A percentile compares a stretch with the other conserved stretches of the same genome.
Conservation (phyloP, 2,329 filamentous ascomycete genomes). For the Tricladium varicosporioides region DNA sequence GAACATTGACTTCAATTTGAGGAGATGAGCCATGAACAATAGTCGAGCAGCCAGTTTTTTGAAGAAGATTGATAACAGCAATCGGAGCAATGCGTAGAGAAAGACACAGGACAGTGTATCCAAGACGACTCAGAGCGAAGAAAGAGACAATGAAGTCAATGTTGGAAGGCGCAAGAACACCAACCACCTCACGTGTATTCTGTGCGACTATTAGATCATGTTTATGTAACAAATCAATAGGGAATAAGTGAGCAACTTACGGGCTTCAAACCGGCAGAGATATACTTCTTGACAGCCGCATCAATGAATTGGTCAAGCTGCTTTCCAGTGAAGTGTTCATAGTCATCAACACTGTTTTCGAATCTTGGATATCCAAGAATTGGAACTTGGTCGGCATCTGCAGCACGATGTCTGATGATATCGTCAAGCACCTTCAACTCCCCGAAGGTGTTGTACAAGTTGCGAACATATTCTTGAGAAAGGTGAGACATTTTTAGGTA, state of each 20-base stretch:
- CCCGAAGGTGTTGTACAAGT: slow-evolving; percentile 14
- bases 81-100: background rate
- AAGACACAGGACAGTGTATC: slow-evolving; percentile 3
- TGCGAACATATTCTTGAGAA: slow-evolving; percentile 9
- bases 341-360: slow-evolving; percentile 19
- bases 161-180: background rate
- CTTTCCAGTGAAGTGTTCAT: slow-evolving; percentile 22
- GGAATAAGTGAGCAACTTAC: background rate
- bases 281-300: slow-evolving; percentile 9
- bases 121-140: slow-evolving; percentile 3
- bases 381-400: slow-evolving; percentile 18
- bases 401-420: slow-evolving; percentile 18
- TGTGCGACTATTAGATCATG: background rate
- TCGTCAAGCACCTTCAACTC: slow-evolving; percentile 19
- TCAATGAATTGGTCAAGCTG: slow-evolving; percentile 23
- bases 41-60: background rate
- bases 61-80: background rate
- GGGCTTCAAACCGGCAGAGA: background rate
- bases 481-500: slow-evolving; percentile 11
- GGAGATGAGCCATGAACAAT: background rate
- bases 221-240: background rate
- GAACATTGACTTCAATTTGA: background rate
- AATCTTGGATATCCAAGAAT: slow-evolving; percentile 21
- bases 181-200: background rate
- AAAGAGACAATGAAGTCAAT: slow-evolving; percentile 2